phyloP scores from a whole-genome alignment of 208 protist species.

The Trypanosoma grayi region DNA sequence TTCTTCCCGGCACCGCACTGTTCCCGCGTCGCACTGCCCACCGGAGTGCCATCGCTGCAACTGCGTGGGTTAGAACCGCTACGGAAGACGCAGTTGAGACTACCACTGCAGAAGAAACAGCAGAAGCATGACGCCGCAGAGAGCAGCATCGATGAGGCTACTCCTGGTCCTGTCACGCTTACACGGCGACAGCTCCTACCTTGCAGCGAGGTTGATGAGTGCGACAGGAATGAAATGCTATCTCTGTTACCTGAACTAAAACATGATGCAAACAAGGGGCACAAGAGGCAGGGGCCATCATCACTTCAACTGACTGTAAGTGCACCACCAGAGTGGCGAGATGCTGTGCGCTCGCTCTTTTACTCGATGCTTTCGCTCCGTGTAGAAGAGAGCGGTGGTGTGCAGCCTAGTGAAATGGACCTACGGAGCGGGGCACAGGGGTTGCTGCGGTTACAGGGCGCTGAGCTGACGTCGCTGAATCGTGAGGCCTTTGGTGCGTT shows the following conservation, averaged over 20 bases:
- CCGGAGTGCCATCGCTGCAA: too few species aligned
- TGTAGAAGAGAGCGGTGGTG: conserved; percentile 15
- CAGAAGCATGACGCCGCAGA: too few species aligned
- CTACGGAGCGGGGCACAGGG: conserved; percentile 1
- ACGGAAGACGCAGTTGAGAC: not conserved
- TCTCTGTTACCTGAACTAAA: not conserved
- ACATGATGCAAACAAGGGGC: not conserved
- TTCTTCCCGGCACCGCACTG: not conserved
- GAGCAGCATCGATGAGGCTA: not conserved
- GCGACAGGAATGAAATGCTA: not conserved
- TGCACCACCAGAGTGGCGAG: conserved; percentile 12
- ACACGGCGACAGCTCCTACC: not conserved
- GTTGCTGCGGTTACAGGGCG: conserved; percentile 9
- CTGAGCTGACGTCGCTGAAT: conserved; percentile 19
- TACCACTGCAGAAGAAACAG: not conserved
- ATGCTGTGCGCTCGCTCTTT: conserved; percentile 26
- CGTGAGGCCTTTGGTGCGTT: conserved; percentile 37
- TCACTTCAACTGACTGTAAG: not conserved
- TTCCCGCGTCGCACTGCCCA: not conserved
- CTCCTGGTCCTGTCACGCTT: not conserved
- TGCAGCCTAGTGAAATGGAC: conserved; percentile 22
- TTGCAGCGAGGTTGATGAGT: not conserved
- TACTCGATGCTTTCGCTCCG: conserved; percentile 47
- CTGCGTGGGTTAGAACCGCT: not conserved
- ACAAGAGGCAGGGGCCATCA: not conserved